Percentiles rank a stretch among this genome's conserved stretches.
Evolutionary conservation across 345 rosid genomes (phyloP).

Genomic region (Eucalyptus guilfoylei): DNA sequence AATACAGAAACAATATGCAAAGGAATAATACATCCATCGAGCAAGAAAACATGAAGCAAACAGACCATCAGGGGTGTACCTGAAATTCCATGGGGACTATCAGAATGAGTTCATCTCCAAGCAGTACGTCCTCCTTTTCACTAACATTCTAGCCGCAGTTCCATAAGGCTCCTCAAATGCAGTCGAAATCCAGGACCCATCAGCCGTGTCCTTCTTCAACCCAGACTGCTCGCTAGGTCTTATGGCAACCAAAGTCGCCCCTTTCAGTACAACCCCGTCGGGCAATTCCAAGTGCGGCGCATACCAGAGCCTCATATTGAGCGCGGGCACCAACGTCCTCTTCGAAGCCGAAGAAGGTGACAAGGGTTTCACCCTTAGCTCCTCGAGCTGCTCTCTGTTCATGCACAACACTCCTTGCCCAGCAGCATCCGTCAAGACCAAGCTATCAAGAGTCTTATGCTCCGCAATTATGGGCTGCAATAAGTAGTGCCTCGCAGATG

Average conservation of each 20-base stretch:
- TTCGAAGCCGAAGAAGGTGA: constrained; percentile 86
- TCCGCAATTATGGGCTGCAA: constrained; percentile 81
- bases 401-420: constrained; percentile 91
- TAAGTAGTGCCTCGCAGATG: constrained; percentile 88
- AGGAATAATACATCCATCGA: not conserved
- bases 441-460: constrained; percentile 75
- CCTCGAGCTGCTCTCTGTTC: constrained; percentile 88
- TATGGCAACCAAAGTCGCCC: constrained; percentile 93
- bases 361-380: constrained; percentile 81
- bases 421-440: constrained; percentile 79
- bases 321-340: constrained; percentile 90
- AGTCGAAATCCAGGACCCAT: constrained; percentile 65
- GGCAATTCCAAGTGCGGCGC: constrained; percentile 80
- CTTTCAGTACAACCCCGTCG: constrained; percentile 68
- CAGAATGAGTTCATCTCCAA: constrained; percentile 98
- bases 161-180: constrained; percentile 88
- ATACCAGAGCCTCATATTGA: constrained; percentile 96
- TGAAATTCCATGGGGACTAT: constrained; percentile 7
- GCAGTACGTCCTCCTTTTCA: constrained; percentile 86
- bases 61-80: not conserved
- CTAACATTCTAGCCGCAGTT: constrained; percentile 80
- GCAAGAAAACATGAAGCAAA: not conserved
- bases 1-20: not conserved
- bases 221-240: constrained; percentile 67
- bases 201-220: constrained; percentile 51